Evolutionary conservation across 164 flowering plant genomes (phyloP).

Genomic region (Vitis rupestris): DNA sequence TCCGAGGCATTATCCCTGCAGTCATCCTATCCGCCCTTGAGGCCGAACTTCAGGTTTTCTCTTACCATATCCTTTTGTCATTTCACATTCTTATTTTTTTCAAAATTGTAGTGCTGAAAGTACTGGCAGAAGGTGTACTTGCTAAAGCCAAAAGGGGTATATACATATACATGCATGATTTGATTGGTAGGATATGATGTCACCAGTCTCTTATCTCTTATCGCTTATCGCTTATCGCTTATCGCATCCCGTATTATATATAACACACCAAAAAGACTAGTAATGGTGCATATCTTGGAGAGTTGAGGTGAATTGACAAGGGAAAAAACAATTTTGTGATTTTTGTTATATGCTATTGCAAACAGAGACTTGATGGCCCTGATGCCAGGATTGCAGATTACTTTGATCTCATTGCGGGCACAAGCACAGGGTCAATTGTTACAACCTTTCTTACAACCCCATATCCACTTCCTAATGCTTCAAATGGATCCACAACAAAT

Average conservation of each 20-base stretch:
- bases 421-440: constrained; percentile 1
- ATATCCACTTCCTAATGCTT: neutral
- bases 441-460: neutral
- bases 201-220: too few relatives aligned
- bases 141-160: neutral
- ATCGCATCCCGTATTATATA: too few relatives aligned
- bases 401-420: neutral
- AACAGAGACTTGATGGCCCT: neutral
- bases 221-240: too few relatives aligned
- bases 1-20: constrained; percentile 18
- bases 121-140: too few relatives aligned
- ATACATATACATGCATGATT: neutral
- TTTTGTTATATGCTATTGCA: neutral
- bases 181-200: too few relatives aligned
- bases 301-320: too few relatives aligned
- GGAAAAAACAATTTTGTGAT: neutral
- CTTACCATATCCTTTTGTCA: neutral
- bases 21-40: constrained; percentile 13
- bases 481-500: too few relatives aligned
- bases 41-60: neutral
- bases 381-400: neutral
- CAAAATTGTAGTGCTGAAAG: too few relatives aligned
- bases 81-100: too few relatives aligned
- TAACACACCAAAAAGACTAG: too few relatives aligned
- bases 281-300: too few relatives aligned